Percentiles rank a stretch among this genome's conserved stretches.
Evolutionary conservation across 768 basidiomycete genomes (phyloP).

Genomic region (Boletus sensibilis): DNA sequence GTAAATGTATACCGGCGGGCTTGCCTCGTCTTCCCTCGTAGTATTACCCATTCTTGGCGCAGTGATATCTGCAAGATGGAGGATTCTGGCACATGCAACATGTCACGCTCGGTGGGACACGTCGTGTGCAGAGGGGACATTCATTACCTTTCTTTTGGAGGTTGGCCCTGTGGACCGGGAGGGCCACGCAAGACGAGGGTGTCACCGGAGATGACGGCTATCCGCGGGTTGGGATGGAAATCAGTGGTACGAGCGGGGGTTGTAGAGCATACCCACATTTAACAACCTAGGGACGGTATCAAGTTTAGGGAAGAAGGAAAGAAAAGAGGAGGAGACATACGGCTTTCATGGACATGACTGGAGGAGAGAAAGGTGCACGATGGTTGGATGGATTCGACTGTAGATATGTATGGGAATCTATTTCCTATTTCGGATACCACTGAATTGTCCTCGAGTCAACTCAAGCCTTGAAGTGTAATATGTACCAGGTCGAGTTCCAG

Average conservation of each 20-base stretch:
- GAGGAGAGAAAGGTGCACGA: not conserved
- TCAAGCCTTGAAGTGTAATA: too few species aligned
- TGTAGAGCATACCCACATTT: conserved; percentile 46
- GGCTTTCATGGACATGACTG: conserved; percentile 70
- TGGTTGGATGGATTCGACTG: too few species aligned
- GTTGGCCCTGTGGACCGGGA: conserved; percentile 78
- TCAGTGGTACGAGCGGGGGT: conserved; percentile 12
- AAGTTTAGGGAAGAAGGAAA: not conserved
- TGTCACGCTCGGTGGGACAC: conserved; percentile 10
- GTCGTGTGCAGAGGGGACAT: not conserved
- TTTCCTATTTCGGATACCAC: not conserved
- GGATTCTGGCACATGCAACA: conserved; percentile 49
- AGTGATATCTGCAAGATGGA: conserved; percentile 85
- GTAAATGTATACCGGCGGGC: conserved; percentile 3
- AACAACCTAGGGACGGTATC: conserved; percentile 43
- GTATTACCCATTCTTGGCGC: conserved; percentile 84
- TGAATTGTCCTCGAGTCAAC: too few species aligned
- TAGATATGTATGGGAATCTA: not conserved
- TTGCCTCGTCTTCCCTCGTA: conserved; percentile 85
- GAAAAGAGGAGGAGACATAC: conserved; percentile 40
- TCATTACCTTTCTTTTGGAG: conserved; percentile 82
- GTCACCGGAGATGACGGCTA: conserved; percentile 90
- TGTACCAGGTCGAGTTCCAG: too few species aligned
- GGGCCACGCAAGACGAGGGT: conserved; percentile 80
- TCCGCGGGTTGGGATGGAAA: conserved; percentile 5